Percentiles rank a stretch among this genome's conserved stretches.
phyloP scores from a whole-genome alignment of 2,329 filamentous ascomycete species.

The Akanthomyces dipterigenus region DNA sequence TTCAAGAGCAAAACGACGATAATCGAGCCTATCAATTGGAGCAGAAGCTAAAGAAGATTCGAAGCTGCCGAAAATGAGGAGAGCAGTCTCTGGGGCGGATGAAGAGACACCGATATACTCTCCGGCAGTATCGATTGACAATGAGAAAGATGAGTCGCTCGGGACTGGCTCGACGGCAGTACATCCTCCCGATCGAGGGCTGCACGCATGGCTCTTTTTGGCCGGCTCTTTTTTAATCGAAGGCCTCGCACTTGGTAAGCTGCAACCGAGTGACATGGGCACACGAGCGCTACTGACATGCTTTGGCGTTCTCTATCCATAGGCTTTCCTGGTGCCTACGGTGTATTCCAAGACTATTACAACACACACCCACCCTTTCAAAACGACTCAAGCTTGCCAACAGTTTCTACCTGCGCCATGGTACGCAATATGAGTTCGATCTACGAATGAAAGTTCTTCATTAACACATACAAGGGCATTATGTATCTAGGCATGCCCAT shows the following conservation, averaged over 20 bases:
- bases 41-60: too few species aligned
- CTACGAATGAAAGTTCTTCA: too few species aligned
- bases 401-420: constrained; percentile 54
- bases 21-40: not conserved
- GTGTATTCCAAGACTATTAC: constrained; percentile 62
- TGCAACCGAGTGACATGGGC: rapidly evolving
- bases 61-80: not conserved
- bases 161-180: not conserved
- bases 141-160: not conserved
- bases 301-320: not conserved
- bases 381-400: constrained; percentile 42
- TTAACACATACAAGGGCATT: constrained; percentile 28
- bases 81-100: not conserved
- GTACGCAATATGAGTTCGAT: constrained; percentile 20
- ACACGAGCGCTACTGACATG: not conserved
- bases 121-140: not conserved
- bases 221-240: constrained; percentile 19
- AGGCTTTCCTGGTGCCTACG: constrained; percentile 60
- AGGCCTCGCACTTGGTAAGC: constrained; percentile 15
- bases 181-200: constrained; percentile 17
- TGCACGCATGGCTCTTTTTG: constrained; percentile 29
- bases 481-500: constrained; percentile 44
- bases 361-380: constrained; percentile 47
- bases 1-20: not conserved
- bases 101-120: not conserved